Evolutionary conservation across 164 flowering plant genomes (phyloP).

Genomic region (Annona squamosa): DNA sequence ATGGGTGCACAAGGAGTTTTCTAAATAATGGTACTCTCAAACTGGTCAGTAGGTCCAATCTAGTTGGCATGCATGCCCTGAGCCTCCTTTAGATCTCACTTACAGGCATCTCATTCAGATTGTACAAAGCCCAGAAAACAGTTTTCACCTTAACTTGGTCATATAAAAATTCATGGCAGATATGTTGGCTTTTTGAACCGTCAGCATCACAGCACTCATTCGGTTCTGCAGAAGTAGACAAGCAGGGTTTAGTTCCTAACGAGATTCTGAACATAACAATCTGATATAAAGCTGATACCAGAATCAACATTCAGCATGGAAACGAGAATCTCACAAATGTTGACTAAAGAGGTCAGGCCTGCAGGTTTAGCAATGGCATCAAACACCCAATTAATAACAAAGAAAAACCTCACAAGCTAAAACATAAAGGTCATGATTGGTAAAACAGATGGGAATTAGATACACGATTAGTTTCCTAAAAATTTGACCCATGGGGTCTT

Average conservation of each 20-base stretch:
- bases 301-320: neutral
- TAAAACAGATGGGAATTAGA: neutral
- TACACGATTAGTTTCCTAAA: neutral
- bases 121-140: neutral
- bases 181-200: conserved; percentile 73
- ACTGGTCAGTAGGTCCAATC: neutral
- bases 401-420: neutral
- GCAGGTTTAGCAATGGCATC: neutral
- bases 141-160: conserved; percentile 54
- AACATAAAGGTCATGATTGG: neutral
- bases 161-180: conserved; percentile 69
- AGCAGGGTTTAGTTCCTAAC: neutral
- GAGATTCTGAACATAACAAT: neutral
- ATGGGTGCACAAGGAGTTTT: neutral
- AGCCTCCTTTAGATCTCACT: neutral
- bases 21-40: neutral
- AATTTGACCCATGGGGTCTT: neutral
- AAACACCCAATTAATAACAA: neutral
- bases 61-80: neutral
- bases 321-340: neutral
- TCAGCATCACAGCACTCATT: conserved; percentile 86
- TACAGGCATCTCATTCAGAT: neutral
- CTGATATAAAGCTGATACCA: neutral
- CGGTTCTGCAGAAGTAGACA: conserved; percentile 33
- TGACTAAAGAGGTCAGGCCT: neutral